A percentile compares a stretch with the other conserved stretches of the same genome.
phyloP scores from a whole-genome alignment of 2,329 filamentous ascomycete species.

The Macrophomina phaseolina region DNA sequence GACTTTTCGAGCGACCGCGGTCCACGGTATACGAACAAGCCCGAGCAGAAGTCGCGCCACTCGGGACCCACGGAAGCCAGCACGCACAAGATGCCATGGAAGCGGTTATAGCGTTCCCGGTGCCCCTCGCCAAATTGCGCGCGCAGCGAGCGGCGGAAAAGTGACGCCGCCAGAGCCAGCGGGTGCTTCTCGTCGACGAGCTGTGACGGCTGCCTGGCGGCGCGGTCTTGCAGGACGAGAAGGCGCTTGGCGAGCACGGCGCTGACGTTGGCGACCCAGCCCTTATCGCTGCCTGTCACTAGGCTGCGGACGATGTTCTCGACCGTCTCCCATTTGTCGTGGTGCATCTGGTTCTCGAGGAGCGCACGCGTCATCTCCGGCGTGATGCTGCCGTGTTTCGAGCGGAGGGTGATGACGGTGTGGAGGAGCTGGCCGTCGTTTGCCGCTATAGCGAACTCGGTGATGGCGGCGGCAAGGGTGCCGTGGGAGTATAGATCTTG shows the following conservation, averaged over 20 bases:
- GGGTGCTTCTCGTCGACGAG: background rate
- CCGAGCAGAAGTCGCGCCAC: constrained; percentile 28
- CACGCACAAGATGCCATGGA: constrained; percentile 31
- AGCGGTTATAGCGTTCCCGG: background rate
- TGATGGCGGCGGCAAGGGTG: constrained; percentile 57
- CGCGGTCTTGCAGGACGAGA: constrained; percentile 9
- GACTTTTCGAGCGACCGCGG: constrained; percentile 33
- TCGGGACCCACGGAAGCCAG: constrained; percentile 35
- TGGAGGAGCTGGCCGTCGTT: constrained; percentile 47
- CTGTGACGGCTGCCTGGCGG: background rate
- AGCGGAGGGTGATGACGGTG: constrained; percentile 30
- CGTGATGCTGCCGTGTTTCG: constrained; percentile 17
- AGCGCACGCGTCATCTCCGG: constrained; percentile 43
- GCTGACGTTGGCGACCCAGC: background rate
- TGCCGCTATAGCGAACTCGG: constrained; percentile 60
- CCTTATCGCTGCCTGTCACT: background rate
- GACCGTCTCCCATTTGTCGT: constrained; percentile 49
- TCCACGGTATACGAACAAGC: background rate
- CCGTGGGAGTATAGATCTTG: constrained; percentile 52
- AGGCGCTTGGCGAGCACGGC: constrained; percentile 23
- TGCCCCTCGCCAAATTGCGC: background rate
- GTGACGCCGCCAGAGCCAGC: background rate
- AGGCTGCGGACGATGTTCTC: constrained; percentile 41
- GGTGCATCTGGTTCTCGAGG: constrained; percentile 50
- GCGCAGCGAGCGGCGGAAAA: constrained; percentile 11